Evolutionary conservation across 2,329 filamentous ascomycete species (phyloP).

Genomic region (Nemania abortiva): DNA sequence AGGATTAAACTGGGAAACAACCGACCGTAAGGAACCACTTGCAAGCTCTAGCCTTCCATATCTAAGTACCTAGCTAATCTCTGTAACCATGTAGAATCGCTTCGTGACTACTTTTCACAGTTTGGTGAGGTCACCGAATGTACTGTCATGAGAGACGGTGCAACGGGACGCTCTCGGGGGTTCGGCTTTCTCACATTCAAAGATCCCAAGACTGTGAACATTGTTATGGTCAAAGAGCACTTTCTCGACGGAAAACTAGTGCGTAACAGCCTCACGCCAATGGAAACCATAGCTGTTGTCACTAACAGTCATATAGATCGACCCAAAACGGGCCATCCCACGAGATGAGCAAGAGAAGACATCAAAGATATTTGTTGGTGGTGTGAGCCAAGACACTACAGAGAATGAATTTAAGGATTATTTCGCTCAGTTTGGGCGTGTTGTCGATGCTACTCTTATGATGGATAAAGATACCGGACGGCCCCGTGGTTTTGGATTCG

Average conservation of each 20-base stretch:
- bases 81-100: constrained; percentile 75
- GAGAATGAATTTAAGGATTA: constrained; percentile 97
- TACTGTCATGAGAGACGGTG: constrained; percentile 98
- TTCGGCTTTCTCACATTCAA: constrained; percentile 99
- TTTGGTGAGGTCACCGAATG: constrained; percentile 98
- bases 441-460: constrained; percentile 98
- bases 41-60: constrained; percentile 12
- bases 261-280: constrained; percentile 56
- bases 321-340: constrained; percentile 96
- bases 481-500: constrained; percentile 95
- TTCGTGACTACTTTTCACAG: constrained; percentile 96
- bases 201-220: constrained; percentile 97
- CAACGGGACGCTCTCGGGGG: constrained; percentile 91
- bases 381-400: constrained; percentile 96
- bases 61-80: constrained; percentile 39
- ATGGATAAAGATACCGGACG: constrained; percentile 99
- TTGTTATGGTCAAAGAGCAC: constrained; percentile 99
- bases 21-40: constrained; percentile 79
- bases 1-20: constrained; percentile 98
- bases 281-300: background rate
- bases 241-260: constrained; percentile 98
- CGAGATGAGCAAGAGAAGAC: constrained; percentile 98
- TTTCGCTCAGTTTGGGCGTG: constrained; percentile 95
- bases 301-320: constrained; percentile 73
- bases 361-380: constrained; percentile 98